Conservation (phyloP, 164 flowering plant species). For the Berberis vulgaris region DNA sequence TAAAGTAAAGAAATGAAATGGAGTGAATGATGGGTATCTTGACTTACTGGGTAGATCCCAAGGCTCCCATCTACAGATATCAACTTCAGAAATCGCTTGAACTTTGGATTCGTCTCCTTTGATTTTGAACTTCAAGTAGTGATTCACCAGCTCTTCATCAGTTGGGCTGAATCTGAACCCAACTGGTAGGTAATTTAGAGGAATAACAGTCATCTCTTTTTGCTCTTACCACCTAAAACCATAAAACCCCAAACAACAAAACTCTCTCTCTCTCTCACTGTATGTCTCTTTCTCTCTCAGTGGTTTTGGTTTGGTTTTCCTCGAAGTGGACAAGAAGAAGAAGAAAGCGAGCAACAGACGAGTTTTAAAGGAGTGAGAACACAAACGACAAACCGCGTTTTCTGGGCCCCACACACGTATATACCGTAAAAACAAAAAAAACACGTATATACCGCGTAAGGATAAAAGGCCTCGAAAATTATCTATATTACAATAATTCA, state of each 20-base stretch:
- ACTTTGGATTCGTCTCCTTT: slow-evolving; percentile 44
- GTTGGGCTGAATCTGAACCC: slow-evolving; percentile 56
- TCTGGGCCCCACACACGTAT: too few relatives aligned
- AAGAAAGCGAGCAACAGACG: too few relatives aligned
- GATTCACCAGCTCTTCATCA: slow-evolving; percentile 43
- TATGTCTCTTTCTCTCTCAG: neutral
- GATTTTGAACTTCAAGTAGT: slow-evolving; percentile 56
- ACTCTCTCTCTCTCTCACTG: neutral
- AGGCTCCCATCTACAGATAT: slow-evolving; percentile 65
- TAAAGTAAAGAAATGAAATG: neutral
- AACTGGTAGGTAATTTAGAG: slow-evolving; percentile 4
- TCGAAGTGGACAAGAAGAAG: neutral
- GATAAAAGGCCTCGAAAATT: neutral
- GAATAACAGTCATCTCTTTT: slow-evolving; percentile 3
- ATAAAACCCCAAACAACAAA: neutral
- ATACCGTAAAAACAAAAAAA: too few relatives aligned
- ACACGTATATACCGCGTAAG: neutral
- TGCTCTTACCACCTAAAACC: neutral
- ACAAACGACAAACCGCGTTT: too few relatives aligned
- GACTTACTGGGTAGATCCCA: slow-evolving; percentile 63
- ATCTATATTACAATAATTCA: too few relatives aligned
- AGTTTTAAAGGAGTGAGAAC: too few relatives aligned
- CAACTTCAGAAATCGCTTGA: slow-evolving; percentile 54
- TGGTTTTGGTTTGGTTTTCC: neutral
- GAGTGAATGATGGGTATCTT: neutral